Conservation (phyloP, 352 stramenopile genomes). For the Pythium volutum region DNA sequence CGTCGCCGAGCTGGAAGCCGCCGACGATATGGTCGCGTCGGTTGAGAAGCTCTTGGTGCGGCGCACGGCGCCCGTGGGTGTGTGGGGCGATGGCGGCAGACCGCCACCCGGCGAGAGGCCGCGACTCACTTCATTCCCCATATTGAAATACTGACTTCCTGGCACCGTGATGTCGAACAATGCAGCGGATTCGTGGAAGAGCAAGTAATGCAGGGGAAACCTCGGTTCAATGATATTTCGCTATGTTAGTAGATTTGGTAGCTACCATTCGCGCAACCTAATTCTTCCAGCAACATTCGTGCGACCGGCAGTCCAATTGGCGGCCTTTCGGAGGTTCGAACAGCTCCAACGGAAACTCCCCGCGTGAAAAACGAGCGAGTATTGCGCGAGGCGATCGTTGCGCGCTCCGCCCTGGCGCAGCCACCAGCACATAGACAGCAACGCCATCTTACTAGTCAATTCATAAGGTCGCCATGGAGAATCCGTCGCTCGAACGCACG, state of each 20-base stretch:
- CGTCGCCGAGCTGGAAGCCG: conserved; percentile 11
- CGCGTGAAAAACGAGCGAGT: too few species aligned
- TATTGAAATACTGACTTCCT: conserved; percentile 10
- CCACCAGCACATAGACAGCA: too few species aligned
- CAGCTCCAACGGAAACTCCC: background rate
- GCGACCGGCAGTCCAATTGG: conserved; percentile 13
- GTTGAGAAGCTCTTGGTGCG: conserved; percentile 44
- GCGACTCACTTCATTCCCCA: conserved; percentile 32
- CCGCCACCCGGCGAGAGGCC: conserved; percentile 15
- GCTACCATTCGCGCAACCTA: background rate
- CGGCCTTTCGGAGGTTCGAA: background rate
- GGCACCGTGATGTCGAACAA: background rate
- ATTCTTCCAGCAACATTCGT: conserved; percentile 5
- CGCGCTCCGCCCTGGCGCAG: background rate
- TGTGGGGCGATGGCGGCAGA: conserved; percentile 10
- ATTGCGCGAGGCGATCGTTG: background rate
- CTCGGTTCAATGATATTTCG: background rate
- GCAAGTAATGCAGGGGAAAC: background rate
- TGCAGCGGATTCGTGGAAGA: background rate
- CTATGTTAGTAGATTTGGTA: background rate
- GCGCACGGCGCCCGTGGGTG: conserved; percentile 15
- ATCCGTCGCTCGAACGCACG: conserved; percentile 84
- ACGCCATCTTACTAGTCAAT: background rate
- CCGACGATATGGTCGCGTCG: conserved; percentile 21
- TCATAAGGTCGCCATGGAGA: conserved; percentile 33